These are phyloP conservation scores for Picea abies DNA, from an alignment of 83 land plant species.

Conservation along the genomic window DNA sequence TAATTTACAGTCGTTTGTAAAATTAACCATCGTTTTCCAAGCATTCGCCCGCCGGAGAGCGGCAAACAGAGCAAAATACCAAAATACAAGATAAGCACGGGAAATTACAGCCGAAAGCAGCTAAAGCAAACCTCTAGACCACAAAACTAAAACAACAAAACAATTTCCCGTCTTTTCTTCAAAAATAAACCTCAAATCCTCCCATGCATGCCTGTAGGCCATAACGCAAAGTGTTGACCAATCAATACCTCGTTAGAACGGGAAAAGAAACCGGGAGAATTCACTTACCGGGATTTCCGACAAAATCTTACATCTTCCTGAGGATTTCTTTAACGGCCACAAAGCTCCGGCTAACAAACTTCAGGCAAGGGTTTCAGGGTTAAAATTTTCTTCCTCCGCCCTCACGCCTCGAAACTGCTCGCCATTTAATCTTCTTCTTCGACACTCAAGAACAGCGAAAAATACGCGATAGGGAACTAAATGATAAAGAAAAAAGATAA, in stretches of 20 bases:
- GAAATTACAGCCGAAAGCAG: constrained; percentile 1
- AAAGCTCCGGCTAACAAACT: background rate
- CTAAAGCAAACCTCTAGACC: background rate
- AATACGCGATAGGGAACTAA: background rate
- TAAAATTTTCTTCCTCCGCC: too few relatives aligned
- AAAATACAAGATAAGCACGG: background rate
- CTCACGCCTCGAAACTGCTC: background rate
- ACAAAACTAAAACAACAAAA: background rate
- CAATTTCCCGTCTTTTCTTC: background rate
- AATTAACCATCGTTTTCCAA: background rate
- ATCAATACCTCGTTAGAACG: too few relatives aligned
- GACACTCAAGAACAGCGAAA: background rate
- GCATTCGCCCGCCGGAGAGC: background rate
- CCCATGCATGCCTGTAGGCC: background rate
- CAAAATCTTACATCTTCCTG: background rate
- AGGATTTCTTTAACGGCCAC: background rate
- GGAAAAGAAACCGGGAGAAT: background rate
- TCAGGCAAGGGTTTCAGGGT: background rate
- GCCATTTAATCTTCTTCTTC: constrained; percentile 8
- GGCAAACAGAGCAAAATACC: background rate
- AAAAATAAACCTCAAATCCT: background rate
- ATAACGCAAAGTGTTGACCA: background rate
- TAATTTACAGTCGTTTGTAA: too few relatives aligned
- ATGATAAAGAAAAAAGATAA: background rate
- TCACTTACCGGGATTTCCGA: background rate